These are phyloP conservation scores for Trebouxiophyceae sp. DNA, from an alignment of 163 green algal species.

Conservation along the genomic window DNA sequence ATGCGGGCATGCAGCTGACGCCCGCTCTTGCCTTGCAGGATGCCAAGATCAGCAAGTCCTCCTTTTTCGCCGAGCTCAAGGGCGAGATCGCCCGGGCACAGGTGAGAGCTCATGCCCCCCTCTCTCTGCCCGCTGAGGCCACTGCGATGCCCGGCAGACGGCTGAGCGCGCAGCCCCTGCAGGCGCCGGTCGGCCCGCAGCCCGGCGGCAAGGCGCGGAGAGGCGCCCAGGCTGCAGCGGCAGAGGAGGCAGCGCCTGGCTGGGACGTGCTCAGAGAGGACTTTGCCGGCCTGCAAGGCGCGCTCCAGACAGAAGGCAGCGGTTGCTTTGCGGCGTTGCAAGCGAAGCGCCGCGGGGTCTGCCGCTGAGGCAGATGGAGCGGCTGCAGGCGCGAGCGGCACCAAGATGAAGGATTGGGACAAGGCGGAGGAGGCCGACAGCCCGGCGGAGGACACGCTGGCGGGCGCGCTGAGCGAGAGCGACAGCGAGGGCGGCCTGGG, in stretches of 20 bases:
- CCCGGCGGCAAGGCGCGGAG: too few relatives aligned
- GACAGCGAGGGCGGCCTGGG: not conserved
- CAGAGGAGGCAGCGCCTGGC: constrained; percentile 3
- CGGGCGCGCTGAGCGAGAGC: not conserved
- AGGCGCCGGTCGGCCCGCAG: too few relatives aligned
- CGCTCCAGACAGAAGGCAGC: too few relatives aligned
- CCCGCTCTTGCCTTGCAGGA: too few relatives aligned
- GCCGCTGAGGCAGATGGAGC: too few relatives aligned
- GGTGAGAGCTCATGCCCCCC: not conserved
- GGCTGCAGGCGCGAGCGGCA: constrained; percentile 11
- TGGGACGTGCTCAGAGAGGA: constrained; percentile 70
- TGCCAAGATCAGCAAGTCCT: constrained; percentile 42
- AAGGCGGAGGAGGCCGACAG: constrained; percentile 29
- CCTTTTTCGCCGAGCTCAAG: constrained; percentile 59
- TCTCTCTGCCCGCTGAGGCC: too few relatives aligned
- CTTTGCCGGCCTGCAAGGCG: constrained; percentile 51
- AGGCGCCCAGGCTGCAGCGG: too few relatives aligned
- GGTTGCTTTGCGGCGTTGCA: too few relatives aligned
- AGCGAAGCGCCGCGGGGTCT: too few relatives aligned
- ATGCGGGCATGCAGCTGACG: too few relatives aligned
- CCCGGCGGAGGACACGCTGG: not conserved
- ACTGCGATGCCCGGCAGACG: too few relatives aligned
- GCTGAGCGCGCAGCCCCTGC: too few relatives aligned
- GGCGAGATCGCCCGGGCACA: not conserved
- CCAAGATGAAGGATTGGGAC: constrained; percentile 78